Percentiles rank a stretch among this genome's conserved stretches.
phyloP scores from a whole-genome alignment of 2,329 filamentous ascomycete genomes.

The Parascedosporium putredinis region DNA sequence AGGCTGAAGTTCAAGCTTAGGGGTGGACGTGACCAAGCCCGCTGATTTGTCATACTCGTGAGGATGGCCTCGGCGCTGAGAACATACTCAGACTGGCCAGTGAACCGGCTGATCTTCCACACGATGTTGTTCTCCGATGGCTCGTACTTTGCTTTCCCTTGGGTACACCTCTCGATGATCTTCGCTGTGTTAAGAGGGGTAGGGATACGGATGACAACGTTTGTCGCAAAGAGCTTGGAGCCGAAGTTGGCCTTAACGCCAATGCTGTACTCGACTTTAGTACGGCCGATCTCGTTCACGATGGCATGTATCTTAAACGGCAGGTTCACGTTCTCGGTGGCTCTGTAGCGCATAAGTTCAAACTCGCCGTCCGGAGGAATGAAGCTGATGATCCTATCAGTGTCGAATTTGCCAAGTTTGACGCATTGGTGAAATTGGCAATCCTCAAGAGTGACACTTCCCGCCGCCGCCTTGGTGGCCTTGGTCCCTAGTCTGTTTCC shows the following conservation, averaged over 20 bases:
- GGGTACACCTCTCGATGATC: constrained; percentile 84
- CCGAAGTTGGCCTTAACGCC: constrained; percentile 96
- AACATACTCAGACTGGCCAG: constrained; percentile 93
- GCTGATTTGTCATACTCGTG: constrained; percentile 96
- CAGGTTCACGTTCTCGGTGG: constrained; percentile 95
- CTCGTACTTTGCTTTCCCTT: constrained; percentile 97
- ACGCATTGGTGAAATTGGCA: constrained; percentile 99
- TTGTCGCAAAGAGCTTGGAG: constrained; percentile 91
- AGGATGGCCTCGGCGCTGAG: constrained; percentile 86
- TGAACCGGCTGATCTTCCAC: constrained; percentile 98
- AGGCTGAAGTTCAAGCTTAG: constrained; percentile 85
- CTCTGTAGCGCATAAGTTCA: constrained; percentile 96
- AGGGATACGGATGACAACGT: constrained; percentile 87
- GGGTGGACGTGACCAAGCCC: constrained; percentile 90
- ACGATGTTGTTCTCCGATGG: constrained; percentile 96
- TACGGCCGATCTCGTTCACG: constrained; percentile 92
- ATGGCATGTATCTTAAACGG: constrained; percentile 99
- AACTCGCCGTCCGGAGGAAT: constrained; percentile 96
- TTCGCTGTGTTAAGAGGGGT: constrained; percentile 93
- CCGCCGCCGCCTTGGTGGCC: constrained; percentile 88
- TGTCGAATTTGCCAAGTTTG: constrained; percentile 92
- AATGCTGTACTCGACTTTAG: constrained; percentile 97
- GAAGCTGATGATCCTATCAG: constrained; percentile 92
- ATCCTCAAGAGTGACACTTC: constrained; percentile 91
- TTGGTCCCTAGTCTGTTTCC: constrained; percentile 75